A percentile compares a stretch with the other conserved stretches of the same genome.
phyloP scores from a whole-genome alignment of 345 rosid species.

The Rhodomyrtus tomentosa region DNA sequence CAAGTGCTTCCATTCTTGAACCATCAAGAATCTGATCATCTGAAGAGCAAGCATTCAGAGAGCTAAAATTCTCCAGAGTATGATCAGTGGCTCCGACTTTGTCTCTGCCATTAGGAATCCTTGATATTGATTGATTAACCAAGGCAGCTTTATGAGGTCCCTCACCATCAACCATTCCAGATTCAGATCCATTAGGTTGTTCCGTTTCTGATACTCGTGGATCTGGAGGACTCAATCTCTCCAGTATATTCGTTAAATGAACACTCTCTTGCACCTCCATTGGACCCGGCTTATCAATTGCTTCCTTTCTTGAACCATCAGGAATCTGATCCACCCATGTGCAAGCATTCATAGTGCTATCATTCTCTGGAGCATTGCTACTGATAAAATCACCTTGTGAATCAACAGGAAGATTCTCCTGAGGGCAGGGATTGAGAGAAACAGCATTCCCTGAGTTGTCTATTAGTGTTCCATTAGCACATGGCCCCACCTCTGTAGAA shows the following conservation, averaged over 20 bases:
- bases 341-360: slow-evolving; percentile 6
- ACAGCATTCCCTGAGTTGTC: slow-evolving; percentile 7
- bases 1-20: background rate
- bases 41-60: slow-evolving; percentile 2
- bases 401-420: background rate
- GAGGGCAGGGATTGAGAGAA: slow-evolving; percentile 8
- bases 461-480: slow-evolving; percentile 1
- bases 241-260: background rate
- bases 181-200: background rate
- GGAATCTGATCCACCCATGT: background rate
- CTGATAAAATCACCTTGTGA: background rate
- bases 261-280: background rate
- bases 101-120: background rate
- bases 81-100: background rate
- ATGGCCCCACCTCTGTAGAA: background rate
- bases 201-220: background rate
- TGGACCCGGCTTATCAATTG: background rate
- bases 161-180: background rate
- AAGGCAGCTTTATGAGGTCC: background rate
- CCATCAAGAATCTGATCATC: background rate
- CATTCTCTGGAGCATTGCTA: slow-evolving; percentile 13
- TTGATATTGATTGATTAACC: background rate
- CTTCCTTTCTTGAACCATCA: background rate
- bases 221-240: background rate
- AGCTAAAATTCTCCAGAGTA: slow-evolving; percentile 15